Evolutionary conservation across 2,329 filamentous ascomycete genomes (phyloP).

Genomic region (Trichoderma lentiforme): DNA sequence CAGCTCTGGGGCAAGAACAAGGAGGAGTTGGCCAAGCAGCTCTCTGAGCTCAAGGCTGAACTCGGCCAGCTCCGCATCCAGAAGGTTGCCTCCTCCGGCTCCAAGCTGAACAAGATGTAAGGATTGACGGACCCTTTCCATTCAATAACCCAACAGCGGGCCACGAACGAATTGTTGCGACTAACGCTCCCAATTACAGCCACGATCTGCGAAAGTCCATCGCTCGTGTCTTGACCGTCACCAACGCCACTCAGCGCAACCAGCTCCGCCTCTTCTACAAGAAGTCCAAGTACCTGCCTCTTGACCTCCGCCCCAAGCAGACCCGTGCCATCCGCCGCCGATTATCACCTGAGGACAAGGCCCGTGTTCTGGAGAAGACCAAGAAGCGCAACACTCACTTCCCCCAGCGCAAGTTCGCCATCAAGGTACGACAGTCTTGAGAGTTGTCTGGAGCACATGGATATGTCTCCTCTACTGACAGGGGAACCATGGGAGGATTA

Average conservation of each 20-base stretch:
- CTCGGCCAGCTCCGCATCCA: conserved; percentile 94
- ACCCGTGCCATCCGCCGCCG: conserved; percentile 96
- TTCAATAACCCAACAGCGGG: not conserved
- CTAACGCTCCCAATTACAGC: conserved; percentile 47
- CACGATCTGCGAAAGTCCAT: conserved; percentile 99
- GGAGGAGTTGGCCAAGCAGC: conserved; percentile 94
- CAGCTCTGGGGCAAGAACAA: conserved; percentile 99
- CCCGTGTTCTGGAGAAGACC: conserved; percentile 83
- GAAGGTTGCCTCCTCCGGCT: conserved; percentile 93
- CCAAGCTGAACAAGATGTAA: conserved; percentile 98
- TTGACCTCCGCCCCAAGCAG: conserved; percentile 98
- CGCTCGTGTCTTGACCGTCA: conserved; percentile 96
- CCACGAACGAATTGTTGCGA: conserved; percentile 21
- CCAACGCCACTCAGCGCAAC: conserved; percentile 98
- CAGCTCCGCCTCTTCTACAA: conserved; percentile 99
- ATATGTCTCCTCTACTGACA: not conserved
- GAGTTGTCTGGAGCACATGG: not conserved
- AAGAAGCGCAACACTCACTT: conserved; percentile 96
- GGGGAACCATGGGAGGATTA: not conserved
- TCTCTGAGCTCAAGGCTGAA: conserved; percentile 93
- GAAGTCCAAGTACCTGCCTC: conserved; percentile 98
- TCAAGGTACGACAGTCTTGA: conserved; percentile 69
- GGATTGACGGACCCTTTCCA: conserved; percentile 30
- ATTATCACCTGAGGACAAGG: conserved; percentile 87
- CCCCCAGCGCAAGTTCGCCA: conserved; percentile 97